Evolutionary conservation across 2,329 filamentous ascomycete genomes (phyloP).

Genomic region (Fusarium avenaceum): DNA sequence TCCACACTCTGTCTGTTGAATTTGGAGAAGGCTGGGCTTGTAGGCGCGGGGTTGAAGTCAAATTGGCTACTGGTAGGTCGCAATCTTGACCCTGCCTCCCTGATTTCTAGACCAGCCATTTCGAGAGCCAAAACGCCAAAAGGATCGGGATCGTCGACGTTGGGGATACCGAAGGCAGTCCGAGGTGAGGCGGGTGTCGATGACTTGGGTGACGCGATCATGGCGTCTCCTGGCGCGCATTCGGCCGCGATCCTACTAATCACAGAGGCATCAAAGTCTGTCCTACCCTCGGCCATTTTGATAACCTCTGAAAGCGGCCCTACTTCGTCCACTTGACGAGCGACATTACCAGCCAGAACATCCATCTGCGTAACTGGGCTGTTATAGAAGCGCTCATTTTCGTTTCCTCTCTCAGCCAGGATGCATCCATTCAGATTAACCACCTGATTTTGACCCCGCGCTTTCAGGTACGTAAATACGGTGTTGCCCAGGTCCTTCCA

Average conservation of each 20-base stretch:
- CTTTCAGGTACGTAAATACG: slow-evolving; percentile 71
- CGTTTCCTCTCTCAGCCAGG: slow-evolving; percentile 68
- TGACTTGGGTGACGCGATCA: slow-evolving; percentile 63
- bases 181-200: slow-evolving; percentile 55
- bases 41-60: slow-evolving; percentile 82
- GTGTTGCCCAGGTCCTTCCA: slow-evolving; percentile 68
- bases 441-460: slow-evolving; percentile 67
- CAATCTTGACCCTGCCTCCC: slow-evolving; percentile 81
- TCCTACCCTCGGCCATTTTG: slow-evolving; percentile 87
- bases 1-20: slow-evolving; percentile 78
- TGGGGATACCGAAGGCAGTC: slow-evolving; percentile 81
- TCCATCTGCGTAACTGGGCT: slow-evolving; percentile 66
- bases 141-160: slow-evolving; percentile 86
- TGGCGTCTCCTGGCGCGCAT: slow-evolving; percentile 81
- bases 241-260: slow-evolving; percentile 74
- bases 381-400: slow-evolving; percentile 72
- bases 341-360: slow-evolving; percentile 69
- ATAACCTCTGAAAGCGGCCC: slow-evolving; percentile 81
- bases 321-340: slow-evolving; percentile 67
- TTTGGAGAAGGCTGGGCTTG: slow-evolving; percentile 76
- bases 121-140: slow-evolving; percentile 93
- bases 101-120: slow-evolving; percentile 88
- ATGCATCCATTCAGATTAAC: slow-evolving; percentile 70
- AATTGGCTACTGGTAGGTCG: slow-evolving; percentile 84
- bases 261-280: slow-evolving; percentile 76